A percentile compares a stretch with the other conserved stretches of the same genome.
Evolutionary conservation across 208 protist genomes (phyloP).

Genomic region (Acanthamoeba lenticulata): DNA sequence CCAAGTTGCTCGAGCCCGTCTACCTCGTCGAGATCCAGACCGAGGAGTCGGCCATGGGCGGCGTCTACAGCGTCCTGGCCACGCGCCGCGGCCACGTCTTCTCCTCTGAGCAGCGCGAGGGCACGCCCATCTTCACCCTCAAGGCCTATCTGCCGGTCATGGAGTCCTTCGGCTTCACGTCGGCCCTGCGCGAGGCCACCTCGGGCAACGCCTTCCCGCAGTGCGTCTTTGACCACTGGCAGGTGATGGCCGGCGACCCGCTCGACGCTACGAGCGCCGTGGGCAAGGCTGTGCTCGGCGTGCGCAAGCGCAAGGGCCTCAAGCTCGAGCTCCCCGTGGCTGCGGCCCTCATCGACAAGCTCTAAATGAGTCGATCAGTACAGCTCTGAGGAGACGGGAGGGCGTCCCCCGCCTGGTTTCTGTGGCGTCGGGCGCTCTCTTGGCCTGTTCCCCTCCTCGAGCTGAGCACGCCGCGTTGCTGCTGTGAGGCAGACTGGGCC

Average conservation of each 20-base stretch:
- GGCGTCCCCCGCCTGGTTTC: too few relatives aligned
- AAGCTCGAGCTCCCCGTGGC: constrained; percentile 93
- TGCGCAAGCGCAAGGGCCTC: constrained; percentile 98
- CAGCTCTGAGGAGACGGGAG: neutral
- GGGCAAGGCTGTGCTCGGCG: constrained; percentile 80
- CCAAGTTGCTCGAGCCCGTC: constrained; percentile 97
- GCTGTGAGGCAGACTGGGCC: neutral
- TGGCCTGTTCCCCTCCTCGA: neutral
- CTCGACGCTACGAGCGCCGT: constrained; percentile 86
- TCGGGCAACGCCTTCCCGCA: constrained; percentile 97
- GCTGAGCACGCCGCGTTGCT: neutral
- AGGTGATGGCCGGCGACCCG: constrained; percentile 91
- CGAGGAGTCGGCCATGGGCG: constrained; percentile 95
- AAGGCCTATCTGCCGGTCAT: constrained; percentile 98
- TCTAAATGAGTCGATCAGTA: constrained; percentile 86
- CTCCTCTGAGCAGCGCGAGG: constrained; percentile 92
- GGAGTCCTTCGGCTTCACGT: constrained; percentile 99
- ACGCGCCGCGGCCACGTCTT: constrained; percentile 96
- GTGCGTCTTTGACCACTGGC: constrained; percentile 99
- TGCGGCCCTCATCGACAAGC: constrained; percentile 95
- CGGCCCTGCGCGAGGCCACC: constrained; percentile 95
- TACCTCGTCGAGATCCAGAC: constrained; percentile 96
- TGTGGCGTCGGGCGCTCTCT: neutral
- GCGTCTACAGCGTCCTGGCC: constrained; percentile 97
- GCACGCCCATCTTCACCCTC: constrained; percentile 96